phyloP scores from a whole-genome alignment of 257 asterid species.

The Nicotiana noctiflora region DNA sequence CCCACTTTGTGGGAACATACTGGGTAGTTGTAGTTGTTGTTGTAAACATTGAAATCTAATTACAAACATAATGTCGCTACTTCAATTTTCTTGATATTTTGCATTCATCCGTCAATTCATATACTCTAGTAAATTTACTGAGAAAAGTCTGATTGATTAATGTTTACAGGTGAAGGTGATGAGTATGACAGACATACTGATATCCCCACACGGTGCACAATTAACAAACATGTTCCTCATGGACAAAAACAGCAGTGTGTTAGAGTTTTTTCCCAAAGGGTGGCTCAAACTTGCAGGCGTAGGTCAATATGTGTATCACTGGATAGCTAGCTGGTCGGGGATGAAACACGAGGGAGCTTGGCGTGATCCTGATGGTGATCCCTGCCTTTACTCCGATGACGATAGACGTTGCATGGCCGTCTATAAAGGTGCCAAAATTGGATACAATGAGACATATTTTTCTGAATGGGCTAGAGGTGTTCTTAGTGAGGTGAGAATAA shows the following conservation, averaged over 20 bases:
- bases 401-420: conserved; percentile 61
- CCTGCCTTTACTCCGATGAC: conserved; percentile 42
- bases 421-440: conserved; percentile 49
- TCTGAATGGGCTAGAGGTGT: conserved; percentile 48
- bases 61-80: too few species aligned
- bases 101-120: too few species aligned
- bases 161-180: conserved; percentile 47
- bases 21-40: too few species aligned
- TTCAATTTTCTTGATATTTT: too few species aligned
- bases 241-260: conserved; percentile 64
- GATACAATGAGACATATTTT: conserved; percentile 44
- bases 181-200: conserved; percentile 53
- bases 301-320: conserved; percentile 61
- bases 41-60: too few species aligned
- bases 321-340: conserved; percentile 75
- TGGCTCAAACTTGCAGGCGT: conserved; percentile 67
- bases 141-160: background rate
- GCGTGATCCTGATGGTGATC: conserved; percentile 52
- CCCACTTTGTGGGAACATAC: too few species aligned
- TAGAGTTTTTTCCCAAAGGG: conserved; percentile 71
- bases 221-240: conserved; percentile 61
- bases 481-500: conserved; percentile 25
- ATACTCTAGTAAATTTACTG: too few species aligned
- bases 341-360: conserved; percentile 72
- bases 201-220: conserved; percentile 83